Conservation (phyloP, 83 land plant genomes). For the Picea abies region DNA sequence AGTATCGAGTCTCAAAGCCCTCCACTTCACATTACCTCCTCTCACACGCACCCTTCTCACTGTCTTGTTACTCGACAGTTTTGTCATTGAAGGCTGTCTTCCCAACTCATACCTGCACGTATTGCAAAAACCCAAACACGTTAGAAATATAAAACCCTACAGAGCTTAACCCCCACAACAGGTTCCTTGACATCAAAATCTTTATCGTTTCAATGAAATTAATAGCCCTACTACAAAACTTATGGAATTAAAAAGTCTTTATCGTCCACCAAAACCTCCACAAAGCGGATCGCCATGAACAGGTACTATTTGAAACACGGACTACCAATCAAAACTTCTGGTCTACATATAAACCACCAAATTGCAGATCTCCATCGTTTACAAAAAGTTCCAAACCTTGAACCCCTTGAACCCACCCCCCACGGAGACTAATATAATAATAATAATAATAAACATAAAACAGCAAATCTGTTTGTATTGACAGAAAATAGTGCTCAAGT, state of each 20-base stretch:
- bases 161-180: neutral
- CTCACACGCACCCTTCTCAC: constrained; percentile 46
- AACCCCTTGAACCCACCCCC: no score
- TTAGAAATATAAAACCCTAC: neutral
- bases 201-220: neutral
- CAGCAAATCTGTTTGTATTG: neutral
- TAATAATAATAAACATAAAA: neutral
- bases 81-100: constrained; percentile 69
- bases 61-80: constrained; percentile 58
- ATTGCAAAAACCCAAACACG: neutral
- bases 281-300: no score
- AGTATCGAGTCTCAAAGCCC: constrained; percentile 38
- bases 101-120: constrained; percentile 67
- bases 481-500: neutral
- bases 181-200: neutral
- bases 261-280: constrained; percentile 14
- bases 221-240: neutral
- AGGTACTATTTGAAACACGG: no score
- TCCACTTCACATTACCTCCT: constrained; percentile 61
- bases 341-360: no score
- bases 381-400: no score
- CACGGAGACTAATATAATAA: no score
- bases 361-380: no score
- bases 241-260: constrained; percentile 24
- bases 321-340: no score